Base-by-base conservation (phyloP, 176 grass and related monocot species). In the Chrysopogon serrulatus region DNA sequence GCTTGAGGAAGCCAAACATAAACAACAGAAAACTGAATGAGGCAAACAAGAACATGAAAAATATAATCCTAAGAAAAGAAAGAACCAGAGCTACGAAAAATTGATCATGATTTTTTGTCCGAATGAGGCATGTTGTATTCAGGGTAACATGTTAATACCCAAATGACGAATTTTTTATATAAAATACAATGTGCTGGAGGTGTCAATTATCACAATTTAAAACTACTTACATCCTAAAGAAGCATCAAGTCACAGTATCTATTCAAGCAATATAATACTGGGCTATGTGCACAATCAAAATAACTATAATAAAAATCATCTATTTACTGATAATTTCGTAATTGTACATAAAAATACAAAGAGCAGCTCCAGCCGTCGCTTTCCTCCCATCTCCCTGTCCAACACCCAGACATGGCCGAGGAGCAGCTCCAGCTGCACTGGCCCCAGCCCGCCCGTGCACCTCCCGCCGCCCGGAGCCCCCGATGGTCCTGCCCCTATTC, bases 181-280 rank as follows among this genome's bases (percentile, higher is more conserved):
- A 71, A 34, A 51, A 78, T 19, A 88, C 53, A 77, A 83, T 40
- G 63, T 61, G 43, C 64, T 41, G 24, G 54, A 65, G 41, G 43
- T 73, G 43, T 42, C 41, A 78, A 18, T 18, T 78, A 21, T 31
- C 31, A 83, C 56, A 24, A n/a, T n/a, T 8, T 40, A 30, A 62
- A 62, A 79, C 26, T 48, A 78, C 8, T 77, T 69, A 68, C 36
- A 63, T 40, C 48, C 45, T 60, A 71, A 57, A 86, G 73, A 18
- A 74, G 26, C 57, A 24, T 45, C 27, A 61, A 60, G 71, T 16
- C 27, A 23, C 6, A 36, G 15, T 42, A 34, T 47, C 67, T 59
- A 59, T 17, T 69, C 31, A 79, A 85, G 67, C 23, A 86, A 53
- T n/a, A 37, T 56, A 30, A 30, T 70, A 36, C 74, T 62, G 32